Evolutionary conservation across 768 basidiomycete species (phyloP), one percentile per base, ranked within the genome.

Genomic region (Russula vinacea): DNA sequence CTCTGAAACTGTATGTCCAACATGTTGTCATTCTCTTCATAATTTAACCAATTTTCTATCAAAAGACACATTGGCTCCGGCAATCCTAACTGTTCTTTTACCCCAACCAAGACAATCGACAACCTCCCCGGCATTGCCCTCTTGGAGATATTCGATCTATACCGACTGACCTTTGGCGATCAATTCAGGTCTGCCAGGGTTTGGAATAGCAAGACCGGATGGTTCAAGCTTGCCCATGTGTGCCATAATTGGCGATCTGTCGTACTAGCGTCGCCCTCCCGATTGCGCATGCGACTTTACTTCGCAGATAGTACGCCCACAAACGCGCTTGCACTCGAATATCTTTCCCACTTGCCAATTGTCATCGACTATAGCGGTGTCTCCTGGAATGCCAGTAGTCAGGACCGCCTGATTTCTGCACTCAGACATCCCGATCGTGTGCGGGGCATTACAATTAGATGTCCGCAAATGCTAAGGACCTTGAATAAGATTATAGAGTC

Each of bases 171-270:
- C 37, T 55, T 39, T 22, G 14, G 7, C 6, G 26, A n/a, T 13
- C 10, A 11, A 9, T 3, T 13, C 11, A 16, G 22, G n/a, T 39
- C 13, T 11, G 26, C 26, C 13, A 55, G 39, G 10, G 3, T 5
- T 19, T 56, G 55, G 55, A 42, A 56, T 22, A 42, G 10, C 26
- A 56, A 19, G 13, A 19, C 11, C 6, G 55, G 55, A 32, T 56
- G 55, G 55, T 44, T 56, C 55, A 56, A 42, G 39, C 40, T 56
- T n/a, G 40, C 26, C 17, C 40, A 44, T 9, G 55, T 44, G 33
- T 56, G 26, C 55, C 39, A n/a, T 1, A 33, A 56, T n/a, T 56
- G 55, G 55, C 55, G 55, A n/a, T 17, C 5, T 11, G 3, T 42
- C 4, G 55, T 56, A 16, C 26, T 56, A 1, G 14, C 39, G 26